These are phyloP conservation scores for Capniomyces stellatus DNA, from an alignment of 371 early-diverging fungal genomes.

Conservation along the genomic window DNA sequence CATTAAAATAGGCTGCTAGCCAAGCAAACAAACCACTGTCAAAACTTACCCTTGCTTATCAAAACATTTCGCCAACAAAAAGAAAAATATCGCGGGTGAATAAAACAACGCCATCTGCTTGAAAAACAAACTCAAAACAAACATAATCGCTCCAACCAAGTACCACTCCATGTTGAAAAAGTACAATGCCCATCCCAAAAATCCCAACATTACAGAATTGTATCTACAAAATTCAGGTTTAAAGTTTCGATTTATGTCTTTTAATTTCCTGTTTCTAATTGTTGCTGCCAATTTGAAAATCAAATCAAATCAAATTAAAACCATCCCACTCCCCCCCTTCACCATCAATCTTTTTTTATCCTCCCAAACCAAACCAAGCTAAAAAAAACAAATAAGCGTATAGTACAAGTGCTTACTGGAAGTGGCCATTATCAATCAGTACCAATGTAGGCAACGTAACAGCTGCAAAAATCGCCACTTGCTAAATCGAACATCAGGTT, in stretches of 20 bases:
- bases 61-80: constrained; percentile 58
- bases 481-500: no score
- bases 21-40: no score
- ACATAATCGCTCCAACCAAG: constrained; percentile 51
- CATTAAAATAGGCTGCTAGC: no score
- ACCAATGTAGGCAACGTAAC: constrained; percentile 70
- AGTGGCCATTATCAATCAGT: constrained; percentile 89
- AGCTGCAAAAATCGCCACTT: constrained; percentile 30
- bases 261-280: no score
- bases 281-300: no score
- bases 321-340: no score
- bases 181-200: constrained; percentile 53
- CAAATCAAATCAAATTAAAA: no score
- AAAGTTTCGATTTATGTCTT: no score
- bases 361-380: no score
- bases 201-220: constrained; percentile 86
- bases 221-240: constrained; percentile 25
- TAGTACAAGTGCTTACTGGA: constrained; percentile 34
- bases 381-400: background rate
- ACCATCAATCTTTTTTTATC: no score
- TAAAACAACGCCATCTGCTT: constrained; percentile 95
- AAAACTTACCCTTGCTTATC: constrained; percentile 5
- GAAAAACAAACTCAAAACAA: constrained; percentile 63
- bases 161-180: constrained; percentile 38
- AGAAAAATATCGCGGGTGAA: constrained; percentile 74